Evolutionary conservation across 2,329 filamentous ascomycete genomes (phyloP).

Genomic region (Botrytis medusae): DNA sequence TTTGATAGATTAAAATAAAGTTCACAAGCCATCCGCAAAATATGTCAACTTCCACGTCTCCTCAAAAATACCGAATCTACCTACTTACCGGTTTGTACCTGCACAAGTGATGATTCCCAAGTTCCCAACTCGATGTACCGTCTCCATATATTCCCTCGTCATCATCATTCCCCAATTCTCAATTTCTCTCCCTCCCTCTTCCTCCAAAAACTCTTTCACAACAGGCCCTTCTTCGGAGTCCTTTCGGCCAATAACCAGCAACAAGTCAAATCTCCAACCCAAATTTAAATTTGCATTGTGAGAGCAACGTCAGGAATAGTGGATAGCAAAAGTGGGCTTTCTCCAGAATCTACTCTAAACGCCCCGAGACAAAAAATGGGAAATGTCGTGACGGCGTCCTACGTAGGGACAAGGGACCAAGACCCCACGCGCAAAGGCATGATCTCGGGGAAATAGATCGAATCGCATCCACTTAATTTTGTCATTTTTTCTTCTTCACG

Average conservation of each 20-base stretch:
- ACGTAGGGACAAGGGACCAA: background rate
- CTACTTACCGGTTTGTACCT: background rate
- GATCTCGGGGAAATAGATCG: constrained; percentile 13
- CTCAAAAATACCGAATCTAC: background rate
- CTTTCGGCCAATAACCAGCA: constrained; percentile 16
- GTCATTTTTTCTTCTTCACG: background rate
- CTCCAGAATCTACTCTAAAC: constrained; percentile 15
- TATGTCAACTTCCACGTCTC: background rate
- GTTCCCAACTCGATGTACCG: background rate
- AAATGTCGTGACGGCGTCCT: constrained; percentile 5
- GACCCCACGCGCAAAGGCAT: constrained; percentile 14
- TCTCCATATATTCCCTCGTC: background rate
- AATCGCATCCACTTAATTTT: constrained; percentile 3
- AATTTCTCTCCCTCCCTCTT: background rate
- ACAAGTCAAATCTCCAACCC: background rate
- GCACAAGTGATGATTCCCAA: background rate
- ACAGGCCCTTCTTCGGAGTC: constrained; percentile 21
- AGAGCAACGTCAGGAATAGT: constrained; percentile 15
- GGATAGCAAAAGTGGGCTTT: constrained; percentile 9
- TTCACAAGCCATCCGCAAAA: background rate
- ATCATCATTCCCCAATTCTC: background rate
- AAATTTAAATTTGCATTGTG: constrained; percentile 17
- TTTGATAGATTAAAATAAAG: background rate
- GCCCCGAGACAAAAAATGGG: constrained; percentile 9
- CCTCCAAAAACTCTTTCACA: background rate